Conservation (phyloP, 1,284 basidiomycete genomes). For the Rhodotorula sp. region DNA sequence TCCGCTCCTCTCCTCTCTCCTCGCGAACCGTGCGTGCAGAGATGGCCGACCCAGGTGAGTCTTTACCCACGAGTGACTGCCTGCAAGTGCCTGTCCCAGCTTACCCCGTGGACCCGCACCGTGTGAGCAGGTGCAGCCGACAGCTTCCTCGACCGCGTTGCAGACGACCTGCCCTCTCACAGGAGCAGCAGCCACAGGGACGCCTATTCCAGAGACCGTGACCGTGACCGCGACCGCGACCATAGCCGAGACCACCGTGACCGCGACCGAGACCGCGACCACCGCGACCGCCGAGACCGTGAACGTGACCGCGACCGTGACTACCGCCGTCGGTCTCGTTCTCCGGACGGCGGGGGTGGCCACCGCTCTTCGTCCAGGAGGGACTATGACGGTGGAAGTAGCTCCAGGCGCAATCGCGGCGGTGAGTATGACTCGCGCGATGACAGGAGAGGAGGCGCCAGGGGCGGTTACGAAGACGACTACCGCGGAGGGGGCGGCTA, state of each 20-base stretch:
- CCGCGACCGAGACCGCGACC: constrained; percentile 4
- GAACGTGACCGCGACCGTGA: constrained; percentile 5
- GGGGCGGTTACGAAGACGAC: constrained; percentile 13
- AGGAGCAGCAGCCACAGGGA: constrained; percentile 6
- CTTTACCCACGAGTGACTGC: background rate
- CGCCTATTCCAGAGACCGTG: background rate
- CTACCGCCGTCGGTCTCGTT: constrained; percentile 12
- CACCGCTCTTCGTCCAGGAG: constrained; percentile 33
- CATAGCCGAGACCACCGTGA: background rate
- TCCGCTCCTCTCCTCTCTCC: background rate
- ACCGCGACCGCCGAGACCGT: background rate
- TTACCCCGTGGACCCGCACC: no score
- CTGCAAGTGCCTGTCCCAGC: background rate
- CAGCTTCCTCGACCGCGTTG: constrained; percentile 18
- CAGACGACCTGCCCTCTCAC: constrained; percentile 1
- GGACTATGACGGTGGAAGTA: constrained; percentile 42
- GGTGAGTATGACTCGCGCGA: constrained; percentile 9
- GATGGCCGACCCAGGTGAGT: background rate
- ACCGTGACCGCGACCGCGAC: background rate
- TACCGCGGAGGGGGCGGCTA: constrained; percentile 42
- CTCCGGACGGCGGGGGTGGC: constrained; percentile 32
- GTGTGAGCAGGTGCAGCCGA: constrained; percentile 3
- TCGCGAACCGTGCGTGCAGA: background rate
- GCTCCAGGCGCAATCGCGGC: constrained; percentile 44
- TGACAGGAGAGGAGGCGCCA: background rate